Conservation (phyloP, 805 yeast species). For the Pichia deserticola region DNA sequence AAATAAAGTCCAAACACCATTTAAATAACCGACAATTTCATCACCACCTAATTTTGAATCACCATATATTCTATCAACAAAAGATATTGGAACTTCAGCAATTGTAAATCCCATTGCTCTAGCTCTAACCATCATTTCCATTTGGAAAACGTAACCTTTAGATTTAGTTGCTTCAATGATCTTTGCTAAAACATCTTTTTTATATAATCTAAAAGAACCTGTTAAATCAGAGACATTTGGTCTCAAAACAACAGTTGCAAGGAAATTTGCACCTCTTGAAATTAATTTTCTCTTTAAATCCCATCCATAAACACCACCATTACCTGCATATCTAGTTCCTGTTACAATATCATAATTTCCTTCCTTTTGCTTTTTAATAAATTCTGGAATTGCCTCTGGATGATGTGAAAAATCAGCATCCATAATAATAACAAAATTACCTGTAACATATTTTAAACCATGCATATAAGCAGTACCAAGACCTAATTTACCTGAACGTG, state of each 20-base stretch:
- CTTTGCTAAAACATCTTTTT: constrained; percentile 58
- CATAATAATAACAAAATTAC: constrained; percentile 73
- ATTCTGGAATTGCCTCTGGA: constrained; percentile 72
- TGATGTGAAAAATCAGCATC: constrained; percentile 82
- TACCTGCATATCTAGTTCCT: constrained; percentile 65
- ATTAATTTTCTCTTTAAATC: constrained; percentile 72
- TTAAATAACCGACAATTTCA: constrained; percentile 69
- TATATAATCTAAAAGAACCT: constrained; percentile 70
- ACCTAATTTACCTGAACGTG: constrained; percentile 73
- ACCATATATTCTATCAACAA: constrained; percentile 74
- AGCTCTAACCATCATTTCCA: constrained; percentile 86
- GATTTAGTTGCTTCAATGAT: constrained; percentile 61
- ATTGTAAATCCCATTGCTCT: constrained; percentile 63
- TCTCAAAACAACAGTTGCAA: constrained; percentile 63
- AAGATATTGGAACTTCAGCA: constrained; percentile 73
- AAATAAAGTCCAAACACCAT: constrained; percentile 69
- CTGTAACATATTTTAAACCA: constrained; percentile 63
- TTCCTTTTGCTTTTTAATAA: constrained; percentile 54
- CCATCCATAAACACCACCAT: constrained; percentile 84
- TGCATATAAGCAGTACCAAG: constrained; percentile 78
- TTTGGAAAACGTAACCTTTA: constrained; percentile 78
- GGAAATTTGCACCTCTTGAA: constrained; percentile 73
- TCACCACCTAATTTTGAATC: constrained; percentile 76
- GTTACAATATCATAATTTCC: constrained; percentile 43
- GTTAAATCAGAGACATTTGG: constrained; percentile 71